Percentiles rank a stretch among this genome's conserved stretches.
phyloP scores from a whole-genome alignment of 2,329 filamentous ascomycete species.

The Exserohilum rostratum region DNA sequence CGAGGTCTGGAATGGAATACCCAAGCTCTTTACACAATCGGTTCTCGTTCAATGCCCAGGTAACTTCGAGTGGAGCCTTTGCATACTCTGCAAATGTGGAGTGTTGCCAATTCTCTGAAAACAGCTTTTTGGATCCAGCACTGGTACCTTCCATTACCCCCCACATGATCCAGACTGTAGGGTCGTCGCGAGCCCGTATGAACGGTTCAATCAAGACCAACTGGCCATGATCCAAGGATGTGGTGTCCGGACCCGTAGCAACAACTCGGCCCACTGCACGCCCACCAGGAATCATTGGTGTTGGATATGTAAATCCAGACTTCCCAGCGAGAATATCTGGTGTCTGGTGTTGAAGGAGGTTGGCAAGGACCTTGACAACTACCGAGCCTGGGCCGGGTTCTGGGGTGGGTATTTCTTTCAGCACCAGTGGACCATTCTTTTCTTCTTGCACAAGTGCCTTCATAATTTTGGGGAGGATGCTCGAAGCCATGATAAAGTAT shows the following conservation, averaged over 20 bases:
- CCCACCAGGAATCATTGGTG: slow-evolving; percentile 4
- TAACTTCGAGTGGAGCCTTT: slow-evolving; percentile 47
- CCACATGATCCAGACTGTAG: slow-evolving; percentile 29
- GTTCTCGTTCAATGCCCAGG: slow-evolving; percentile 39
- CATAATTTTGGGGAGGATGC: slow-evolving; percentile 15
- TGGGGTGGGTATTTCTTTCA: slow-evolving; percentile 41
- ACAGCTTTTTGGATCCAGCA: slow-evolving; percentile 23
- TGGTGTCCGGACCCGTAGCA: slow-evolving; percentile 29
- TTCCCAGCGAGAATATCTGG: slow-evolving; percentile 11
- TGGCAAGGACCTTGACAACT: slow-evolving; percentile 48
- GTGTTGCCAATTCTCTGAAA: slow-evolving; percentile 46
- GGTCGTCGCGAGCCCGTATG: slow-evolving; percentile 48
- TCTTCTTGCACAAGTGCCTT: slow-evolving; percentile 40
- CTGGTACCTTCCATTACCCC: slow-evolving; percentile 38
- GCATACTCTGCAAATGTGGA: slow-evolving; percentile 45
- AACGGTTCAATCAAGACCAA: slow-evolving; percentile 46
- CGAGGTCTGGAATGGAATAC: slow-evolving; percentile 1
- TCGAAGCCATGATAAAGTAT: background rate
- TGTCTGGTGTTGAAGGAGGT: slow-evolving; percentile 12
- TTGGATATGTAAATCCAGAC: slow-evolving; percentile 11
- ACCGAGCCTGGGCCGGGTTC: slow-evolving; percentile 43
- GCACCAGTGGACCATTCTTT: slow-evolving; percentile 25
- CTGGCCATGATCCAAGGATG: slow-evolving; percentile 39
- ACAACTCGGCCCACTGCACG: slow-evolving; percentile 32
- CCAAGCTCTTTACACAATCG: slow-evolving; percentile 39